Percentiles rank a stretch among this genome's conserved stretches.
Evolutionary conservation across 2,329 filamentous ascomycete genomes (phyloP).

Genomic region (Diplodia mutila): DNA sequence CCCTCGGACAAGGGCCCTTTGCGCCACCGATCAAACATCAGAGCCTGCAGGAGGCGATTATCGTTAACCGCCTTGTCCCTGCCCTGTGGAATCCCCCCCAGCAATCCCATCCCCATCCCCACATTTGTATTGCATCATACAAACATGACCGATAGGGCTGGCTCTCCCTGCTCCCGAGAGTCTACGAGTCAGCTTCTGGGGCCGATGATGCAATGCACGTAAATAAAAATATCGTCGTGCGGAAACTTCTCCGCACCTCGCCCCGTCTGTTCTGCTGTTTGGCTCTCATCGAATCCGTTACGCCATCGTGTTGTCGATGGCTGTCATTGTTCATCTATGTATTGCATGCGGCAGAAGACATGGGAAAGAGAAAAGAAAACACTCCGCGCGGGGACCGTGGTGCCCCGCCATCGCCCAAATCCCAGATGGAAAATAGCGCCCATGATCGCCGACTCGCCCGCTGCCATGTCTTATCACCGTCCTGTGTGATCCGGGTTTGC

Average conservation of each 20-base stretch:
- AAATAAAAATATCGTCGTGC: neutral
- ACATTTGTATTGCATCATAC: conserved; percentile 4
- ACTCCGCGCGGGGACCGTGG: conserved; percentile 1
- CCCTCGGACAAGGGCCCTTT: too few relatives aligned
- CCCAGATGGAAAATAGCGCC: conserved; percentile 20
- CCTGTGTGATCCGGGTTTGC: conserved; percentile 1
- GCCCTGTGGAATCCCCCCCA: too few relatives aligned
- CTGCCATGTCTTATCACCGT: conserved; percentile 8
- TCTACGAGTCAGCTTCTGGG: conserved; percentile 1
- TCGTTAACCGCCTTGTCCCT: too few relatives aligned
- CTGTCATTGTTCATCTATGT: conserved; percentile 19
- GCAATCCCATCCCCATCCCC: neutral
- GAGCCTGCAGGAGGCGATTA: too few relatives aligned
- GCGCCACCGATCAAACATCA: too few relatives aligned
- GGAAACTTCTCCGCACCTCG: neutral
- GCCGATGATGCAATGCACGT: conserved; percentile 1
- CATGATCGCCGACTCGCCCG: conserved; percentile 19
- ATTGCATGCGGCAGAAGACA: conserved; percentile 13
- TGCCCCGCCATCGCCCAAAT: neutral
- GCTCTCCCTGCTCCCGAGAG: neutral
- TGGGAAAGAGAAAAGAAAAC: conserved; percentile 19
- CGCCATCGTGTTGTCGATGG: neutral
- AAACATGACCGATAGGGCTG: neutral
- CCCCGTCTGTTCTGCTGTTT: neutral
- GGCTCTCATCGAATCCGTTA: neutral